Evolutionary conservation across 345 rosid species (phyloP), one percentile per base, ranked within the genome.

Genomic region (Eucalyptus microcorys): DNA sequence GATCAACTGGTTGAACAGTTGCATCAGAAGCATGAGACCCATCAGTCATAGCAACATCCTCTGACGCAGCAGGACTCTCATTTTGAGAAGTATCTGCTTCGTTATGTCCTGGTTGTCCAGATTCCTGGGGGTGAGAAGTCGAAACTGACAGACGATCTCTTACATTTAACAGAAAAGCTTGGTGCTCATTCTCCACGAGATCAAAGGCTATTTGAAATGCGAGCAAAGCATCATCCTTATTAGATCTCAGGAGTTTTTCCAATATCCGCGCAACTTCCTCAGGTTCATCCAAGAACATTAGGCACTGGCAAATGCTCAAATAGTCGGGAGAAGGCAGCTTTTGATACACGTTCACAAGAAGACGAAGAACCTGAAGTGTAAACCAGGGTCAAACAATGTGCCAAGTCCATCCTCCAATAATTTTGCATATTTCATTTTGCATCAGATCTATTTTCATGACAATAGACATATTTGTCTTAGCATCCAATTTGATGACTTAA

Each of bases 111-210:
- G 95, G 91, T 91, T 92, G 97, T 76, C 85, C 93, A 85, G 94
- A 66, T 89, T 94, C 99, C 81, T 91, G 88, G 90, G 94, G 90
- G 61, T 89, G 94, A 87, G 95, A 64, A 90, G 94, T 98, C 32
- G 97, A 97, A 81, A 90, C 91, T 55, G 99, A 93, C 89, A 98
- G 97, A 84, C 93, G 96, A 92, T 95, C 95, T 92, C 97, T 94
- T 68, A 98, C 98, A 92, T 96, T 97, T 89, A 98, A 89, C 87
- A 98, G 98, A 95, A 98, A 97, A 89, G 99, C 99, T 91, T 97
- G 99, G 92, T 95, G 98, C 94, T 98, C 99, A 85, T 97, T 98
- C 96, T 98, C 99, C 57, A 96, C 96, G 88, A 98, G 99, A 92
- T 98, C 99, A 91, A 98, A 98, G 37, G 99, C 97, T 88, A 98